Evolutionary conservation across 2,329 filamentous ascomycete species (phyloP), one percentile per base, ranked within the genome.

Genomic region (Dactylellina parvicollis): DNA sequence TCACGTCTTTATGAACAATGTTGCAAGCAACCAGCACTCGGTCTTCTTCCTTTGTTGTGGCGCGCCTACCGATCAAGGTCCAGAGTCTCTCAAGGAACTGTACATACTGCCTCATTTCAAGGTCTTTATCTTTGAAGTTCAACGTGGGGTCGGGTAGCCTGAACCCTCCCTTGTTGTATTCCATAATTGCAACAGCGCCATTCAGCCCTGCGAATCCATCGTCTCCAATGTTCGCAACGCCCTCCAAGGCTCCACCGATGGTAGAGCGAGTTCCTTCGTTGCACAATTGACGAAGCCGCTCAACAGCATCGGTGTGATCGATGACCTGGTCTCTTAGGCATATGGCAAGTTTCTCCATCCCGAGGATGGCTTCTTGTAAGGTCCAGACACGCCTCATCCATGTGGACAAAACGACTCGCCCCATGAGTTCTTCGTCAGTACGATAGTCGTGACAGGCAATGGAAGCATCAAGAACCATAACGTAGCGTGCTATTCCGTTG

Each of bases 321-420:
- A 73, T 14, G 7, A 73, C 69, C 14, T 50, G 52, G 32, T 74
- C 56, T 46, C 34, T 55, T 9, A 57, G n/a, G 40, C 70, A 69
- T 7, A 69, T 59, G 4, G 70, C 24, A 18, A 74, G 56, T 12
- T 64, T 67, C 24, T 74, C 64, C 42, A 67, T 50, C 22, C 70
- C 70, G 4, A 74, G 42, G 26, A 76, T 56, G 12, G 75, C 75
- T 57, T 76, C 75, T 52, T 76, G 75, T 16, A 76, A 42, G n/a
- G 75, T 76, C 75, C 75, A 76, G 14, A 76, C 61, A 30, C 75
- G 72, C 8, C 67, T 50, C 66, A 76, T 75, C 75, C 75, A 76
- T 5, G 66, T 72, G 4, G 75, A 71, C 12, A 65, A 30, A 44
- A 74, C 50, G 7, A 77, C 20, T 20, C 75, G 66, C 12, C 61